Percentiles rank a stretch among this genome's conserved stretches.
Conservation (phyloP, 345 rosid species). For the Euphorbia peplus region DNA sequence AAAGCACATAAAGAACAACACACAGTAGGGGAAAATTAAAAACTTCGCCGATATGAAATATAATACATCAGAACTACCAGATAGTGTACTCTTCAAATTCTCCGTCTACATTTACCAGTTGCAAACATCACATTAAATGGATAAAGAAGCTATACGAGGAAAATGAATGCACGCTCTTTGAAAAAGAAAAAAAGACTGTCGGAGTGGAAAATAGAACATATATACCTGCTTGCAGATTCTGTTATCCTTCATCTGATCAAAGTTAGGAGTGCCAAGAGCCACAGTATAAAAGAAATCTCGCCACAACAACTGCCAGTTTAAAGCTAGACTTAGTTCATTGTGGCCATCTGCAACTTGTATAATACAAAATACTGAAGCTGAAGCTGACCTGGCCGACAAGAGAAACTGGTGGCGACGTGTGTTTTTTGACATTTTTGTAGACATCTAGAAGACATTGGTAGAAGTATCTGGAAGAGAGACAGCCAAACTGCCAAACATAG, state of each 20-base stretch:
- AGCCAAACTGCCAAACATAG: conserved; percentile 75
- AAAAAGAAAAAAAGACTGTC: too few species aligned
- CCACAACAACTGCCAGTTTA: conserved; percentile 65
- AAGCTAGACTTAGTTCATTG: conserved; percentile 15
- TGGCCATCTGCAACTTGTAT: background rate
- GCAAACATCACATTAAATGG: background rate
- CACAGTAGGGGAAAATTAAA: background rate
- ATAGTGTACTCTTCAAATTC: background rate
- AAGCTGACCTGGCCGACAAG: conserved; percentile 80
- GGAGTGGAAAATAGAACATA: background rate
- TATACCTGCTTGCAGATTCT: conserved; percentile 84
- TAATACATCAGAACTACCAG: background rate
- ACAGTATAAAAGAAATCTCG: conserved; percentile 88
- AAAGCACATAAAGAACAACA: background rate
- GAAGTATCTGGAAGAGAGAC: conserved; percentile 93
- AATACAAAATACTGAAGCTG: conserved; percentile 1
- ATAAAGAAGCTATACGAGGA: background rate
- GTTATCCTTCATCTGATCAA: conserved; percentile 82
- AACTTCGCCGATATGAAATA: background rate
- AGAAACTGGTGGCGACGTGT: conserved; percentile 90
- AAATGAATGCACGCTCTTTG: conserved; percentile 6
- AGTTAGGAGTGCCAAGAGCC: conserved; percentile 82
- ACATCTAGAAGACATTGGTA: conserved; percentile 71
- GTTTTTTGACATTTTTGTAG: conserved; percentile 59
- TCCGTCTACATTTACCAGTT: background rate